A percentile compares a stretch with the other conserved stretches of the same genome.
Conservation (phyloP, 176 grass and related monocot genomes). For the Guadua angustifolia region DNA sequence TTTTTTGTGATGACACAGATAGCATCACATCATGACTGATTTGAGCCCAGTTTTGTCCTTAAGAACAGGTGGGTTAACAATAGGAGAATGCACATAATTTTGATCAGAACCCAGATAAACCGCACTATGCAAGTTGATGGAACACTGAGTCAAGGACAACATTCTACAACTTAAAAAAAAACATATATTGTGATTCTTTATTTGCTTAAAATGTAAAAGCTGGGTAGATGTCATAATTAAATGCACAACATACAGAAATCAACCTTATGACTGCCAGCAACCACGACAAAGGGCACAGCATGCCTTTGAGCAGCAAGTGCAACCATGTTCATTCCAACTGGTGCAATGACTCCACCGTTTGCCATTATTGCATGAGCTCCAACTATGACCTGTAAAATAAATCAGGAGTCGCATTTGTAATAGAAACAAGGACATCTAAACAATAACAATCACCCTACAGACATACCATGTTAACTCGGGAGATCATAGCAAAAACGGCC, state of each 20-base stretch:
- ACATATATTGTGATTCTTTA: constrained; percentile 11
- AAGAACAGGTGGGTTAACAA: constrained; percentile 2
- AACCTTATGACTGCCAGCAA: constrained; percentile 98
- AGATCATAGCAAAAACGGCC: constrained; percentile 98
- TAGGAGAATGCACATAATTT: neutral
- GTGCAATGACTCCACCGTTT: constrained; percentile 97
- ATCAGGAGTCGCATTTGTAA: constrained; percentile 33
- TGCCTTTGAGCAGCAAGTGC: constrained; percentile 97
- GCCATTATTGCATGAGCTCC: constrained; percentile 99
- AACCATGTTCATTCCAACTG: constrained; percentile 95
- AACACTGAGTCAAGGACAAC: neutral
- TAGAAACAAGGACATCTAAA: constrained; percentile 27
- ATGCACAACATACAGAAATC: constrained; percentile 34
- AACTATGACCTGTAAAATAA: constrained; percentile 81
- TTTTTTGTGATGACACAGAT: neutral
- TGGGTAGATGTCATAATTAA: neutral
- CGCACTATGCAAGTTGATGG: neutral
- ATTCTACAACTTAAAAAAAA: constrained; percentile 1
- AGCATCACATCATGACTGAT: neutral
- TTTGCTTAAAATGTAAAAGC: constrained; percentile 8
- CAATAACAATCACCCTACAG: constrained; percentile 4
- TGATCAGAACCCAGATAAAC: constrained; percentile 17
- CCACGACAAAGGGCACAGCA: constrained; percentile 94
- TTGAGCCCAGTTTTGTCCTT: neutral
- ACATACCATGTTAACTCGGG: constrained; percentile 97